Percentiles rank a stretch among this genome's conserved stretches.
phyloP scores from a whole-genome alignment of 306 rosid genomes.

The Lotus japonicus region DNA sequence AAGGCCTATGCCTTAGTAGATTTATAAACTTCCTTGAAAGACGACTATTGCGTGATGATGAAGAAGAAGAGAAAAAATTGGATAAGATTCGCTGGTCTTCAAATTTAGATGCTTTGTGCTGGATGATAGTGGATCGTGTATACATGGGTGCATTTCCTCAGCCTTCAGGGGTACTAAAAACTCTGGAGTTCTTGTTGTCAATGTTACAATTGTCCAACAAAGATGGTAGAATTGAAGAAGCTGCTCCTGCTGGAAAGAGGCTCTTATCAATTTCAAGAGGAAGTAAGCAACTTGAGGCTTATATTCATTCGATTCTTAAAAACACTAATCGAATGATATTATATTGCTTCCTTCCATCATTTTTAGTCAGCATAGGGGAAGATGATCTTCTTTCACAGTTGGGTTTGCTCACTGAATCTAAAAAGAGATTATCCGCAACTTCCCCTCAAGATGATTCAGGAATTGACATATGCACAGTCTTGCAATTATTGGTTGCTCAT shows the following conservation, averaged over 20 bases:
- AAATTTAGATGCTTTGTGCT: conserved; percentile 90
- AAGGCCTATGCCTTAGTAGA: conserved; percentile 91
- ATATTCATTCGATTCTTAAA: conserved; percentile 84
- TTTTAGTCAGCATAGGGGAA: conserved; percentile 77
- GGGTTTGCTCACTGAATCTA: conserved; percentile 66
- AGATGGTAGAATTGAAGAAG: conserved; percentile 97
- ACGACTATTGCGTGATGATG: conserved; percentile 94
- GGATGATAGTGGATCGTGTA: conserved; percentile 95
- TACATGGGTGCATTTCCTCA: conserved; percentile 99
- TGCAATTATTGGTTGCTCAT: conserved; percentile 88
- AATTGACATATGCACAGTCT: conserved; percentile 69
- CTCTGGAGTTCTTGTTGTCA: conserved; percentile 90
- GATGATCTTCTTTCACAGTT: conserved; percentile 65
- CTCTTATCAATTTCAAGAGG: conserved; percentile 90
- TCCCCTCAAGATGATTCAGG: conserved; percentile 60
- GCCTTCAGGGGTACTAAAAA: conserved; percentile 74
- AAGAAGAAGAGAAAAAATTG: conserved; percentile 90
- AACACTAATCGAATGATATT: conserved; percentile 86
- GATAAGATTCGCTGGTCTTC: conserved; percentile 94
- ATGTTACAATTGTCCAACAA: conserved; percentile 97
- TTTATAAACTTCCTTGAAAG: conserved; percentile 96
- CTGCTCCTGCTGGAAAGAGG: conserved; percentile 80
- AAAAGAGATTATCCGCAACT: conserved; percentile 44
- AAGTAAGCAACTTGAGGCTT: conserved; percentile 92
- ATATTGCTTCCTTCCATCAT: conserved; percentile 88